Conservation (phyloP, 495 filamentous ascomycete species). For the Hypoxylon rickii region DNA sequence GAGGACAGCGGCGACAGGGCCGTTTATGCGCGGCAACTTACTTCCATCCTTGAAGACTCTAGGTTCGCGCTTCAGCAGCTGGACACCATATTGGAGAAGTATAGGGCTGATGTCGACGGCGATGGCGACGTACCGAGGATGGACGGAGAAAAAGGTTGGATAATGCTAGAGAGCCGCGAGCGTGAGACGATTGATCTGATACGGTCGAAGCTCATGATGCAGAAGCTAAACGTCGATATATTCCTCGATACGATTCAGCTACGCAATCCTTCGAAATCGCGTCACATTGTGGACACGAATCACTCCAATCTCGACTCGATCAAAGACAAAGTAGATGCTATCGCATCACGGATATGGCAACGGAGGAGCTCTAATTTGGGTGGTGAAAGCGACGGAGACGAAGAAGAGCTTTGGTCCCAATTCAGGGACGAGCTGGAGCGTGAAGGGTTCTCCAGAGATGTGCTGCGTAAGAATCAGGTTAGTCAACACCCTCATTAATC, state of each 20-base stretch:
- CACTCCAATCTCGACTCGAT: constrained; percentile 44
- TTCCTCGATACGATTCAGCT: constrained; percentile 54
- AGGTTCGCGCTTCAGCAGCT: constrained; percentile 54
- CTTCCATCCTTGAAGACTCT: constrained; percentile 52
- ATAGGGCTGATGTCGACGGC: constrained; percentile 11
- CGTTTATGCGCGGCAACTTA: constrained; percentile 49
- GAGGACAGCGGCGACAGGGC: constrained; percentile 36
- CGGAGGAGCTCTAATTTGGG: constrained; percentile 44
- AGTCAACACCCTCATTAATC: constrained; percentile 1
- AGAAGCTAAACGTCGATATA: constrained; percentile 48
- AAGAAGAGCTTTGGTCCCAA: constrained; percentile 57
- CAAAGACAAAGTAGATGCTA: constrained; percentile 56
- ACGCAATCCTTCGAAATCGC: constrained; percentile 45
- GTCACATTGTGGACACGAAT: constrained; percentile 31
- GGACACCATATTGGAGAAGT: constrained; percentile 49
- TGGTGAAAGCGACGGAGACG: constrained; percentile 44
- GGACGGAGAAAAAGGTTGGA: constrained; percentile 38
- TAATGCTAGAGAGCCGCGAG: constrained; percentile 34
- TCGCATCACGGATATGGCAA: constrained; percentile 52
- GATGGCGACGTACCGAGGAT: constrained; percentile 22
- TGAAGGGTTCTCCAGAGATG: constrained; percentile 56
- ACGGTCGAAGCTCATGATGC: constrained; percentile 42
- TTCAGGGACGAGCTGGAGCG: constrained; percentile 57
- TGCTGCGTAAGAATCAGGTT: constrained; percentile 57
- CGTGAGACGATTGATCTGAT: constrained; percentile 45